Evolutionary conservation across 805 yeast species (phyloP).

Genomic region (Candida ponderosae): DNA sequence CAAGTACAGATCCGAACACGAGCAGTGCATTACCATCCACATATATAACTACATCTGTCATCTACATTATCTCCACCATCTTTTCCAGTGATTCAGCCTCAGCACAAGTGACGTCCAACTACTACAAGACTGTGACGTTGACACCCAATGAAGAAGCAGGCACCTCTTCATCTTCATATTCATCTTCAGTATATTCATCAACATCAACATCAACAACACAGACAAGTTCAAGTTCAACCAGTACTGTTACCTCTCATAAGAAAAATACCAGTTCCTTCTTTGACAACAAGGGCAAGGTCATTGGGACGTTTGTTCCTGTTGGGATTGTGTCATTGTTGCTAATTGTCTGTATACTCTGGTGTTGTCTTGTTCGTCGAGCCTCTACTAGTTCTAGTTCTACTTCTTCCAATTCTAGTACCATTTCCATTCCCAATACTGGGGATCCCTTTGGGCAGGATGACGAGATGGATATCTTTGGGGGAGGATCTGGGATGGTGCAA

Average conservation of each 20-base stretch:
- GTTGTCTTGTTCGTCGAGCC: constrained; percentile 16
- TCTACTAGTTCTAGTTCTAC: too few species aligned
- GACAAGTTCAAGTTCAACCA: neutral
- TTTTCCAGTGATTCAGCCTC: constrained; percentile 2
- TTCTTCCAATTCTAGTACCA: too few species aligned
- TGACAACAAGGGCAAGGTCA: constrained; percentile 67
- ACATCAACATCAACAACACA: constrained; percentile 5
- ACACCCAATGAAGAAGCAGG: constrained; percentile 2
- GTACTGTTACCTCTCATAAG: neutral
- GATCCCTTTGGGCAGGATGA: constrained; percentile 4
- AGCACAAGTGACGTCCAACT: constrained; percentile 1
- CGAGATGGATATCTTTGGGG: constrained; percentile 6
- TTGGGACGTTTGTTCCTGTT: constrained; percentile 78
- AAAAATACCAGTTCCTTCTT: constrained; percentile 40
- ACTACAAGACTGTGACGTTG: constrained; percentile 1
- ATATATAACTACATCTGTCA: constrained; percentile 5
- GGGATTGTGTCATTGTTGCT: constrained; percentile 51
- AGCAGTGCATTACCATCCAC: constrained; percentile 11
- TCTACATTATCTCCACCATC: neutral
- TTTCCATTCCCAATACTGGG: too few species aligned
- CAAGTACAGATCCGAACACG: constrained; percentile 3
- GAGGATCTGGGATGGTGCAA: neutral
- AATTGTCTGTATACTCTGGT: constrained; percentile 34
- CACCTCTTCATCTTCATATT: constrained; percentile 4
- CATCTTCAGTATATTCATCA: constrained; percentile 4